Evolutionary conservation across 352 stramenopile species (phyloP).

Genomic region (Phytophthora ohioensis): DNA sequence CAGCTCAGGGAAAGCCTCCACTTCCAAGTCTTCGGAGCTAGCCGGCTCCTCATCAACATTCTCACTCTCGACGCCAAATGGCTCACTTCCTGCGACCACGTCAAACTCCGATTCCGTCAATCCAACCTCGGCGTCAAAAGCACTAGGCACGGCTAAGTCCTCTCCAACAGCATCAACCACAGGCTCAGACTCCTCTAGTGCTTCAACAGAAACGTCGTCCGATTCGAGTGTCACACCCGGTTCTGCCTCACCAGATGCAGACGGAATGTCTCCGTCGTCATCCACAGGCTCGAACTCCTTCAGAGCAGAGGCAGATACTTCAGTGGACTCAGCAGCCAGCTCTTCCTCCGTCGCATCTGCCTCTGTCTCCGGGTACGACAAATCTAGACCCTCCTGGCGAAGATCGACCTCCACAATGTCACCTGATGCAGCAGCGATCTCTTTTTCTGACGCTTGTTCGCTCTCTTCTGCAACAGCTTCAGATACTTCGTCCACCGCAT

Average conservation of each 20-base stretch:
- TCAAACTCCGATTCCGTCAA: constrained; percentile 2
- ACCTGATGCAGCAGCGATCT: background rate
- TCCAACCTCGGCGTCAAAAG: background rate
- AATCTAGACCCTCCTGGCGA: constrained; percentile 26
- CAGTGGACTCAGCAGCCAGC: constrained; percentile 28
- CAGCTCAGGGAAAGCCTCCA: constrained; percentile 18
- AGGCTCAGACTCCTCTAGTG: constrained; percentile 5
- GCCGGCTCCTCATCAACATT: background rate
- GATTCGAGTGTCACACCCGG: background rate
- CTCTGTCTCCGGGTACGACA: constrained; percentile 23
- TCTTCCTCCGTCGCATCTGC: constrained; percentile 17
- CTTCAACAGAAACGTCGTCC: background rate
- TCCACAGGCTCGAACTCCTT: constrained; percentile 5
- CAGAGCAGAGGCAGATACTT: background rate
- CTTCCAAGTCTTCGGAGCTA: constrained; percentile 7
- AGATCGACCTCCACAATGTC: constrained; percentile 36
- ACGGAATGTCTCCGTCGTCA: background rate
- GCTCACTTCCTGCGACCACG: background rate
- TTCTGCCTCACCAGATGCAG: background rate
- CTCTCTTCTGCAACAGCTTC: constrained; percentile 8
- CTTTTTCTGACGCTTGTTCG: constrained; percentile 1
- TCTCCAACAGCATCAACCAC: constrained; percentile 5
- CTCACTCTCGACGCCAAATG: background rate
- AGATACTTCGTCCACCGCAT: constrained; percentile 3
- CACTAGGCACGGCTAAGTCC: background rate